Conservation (phyloP, 148 eudicot species). For the Vaccinium darrowii region DNA sequence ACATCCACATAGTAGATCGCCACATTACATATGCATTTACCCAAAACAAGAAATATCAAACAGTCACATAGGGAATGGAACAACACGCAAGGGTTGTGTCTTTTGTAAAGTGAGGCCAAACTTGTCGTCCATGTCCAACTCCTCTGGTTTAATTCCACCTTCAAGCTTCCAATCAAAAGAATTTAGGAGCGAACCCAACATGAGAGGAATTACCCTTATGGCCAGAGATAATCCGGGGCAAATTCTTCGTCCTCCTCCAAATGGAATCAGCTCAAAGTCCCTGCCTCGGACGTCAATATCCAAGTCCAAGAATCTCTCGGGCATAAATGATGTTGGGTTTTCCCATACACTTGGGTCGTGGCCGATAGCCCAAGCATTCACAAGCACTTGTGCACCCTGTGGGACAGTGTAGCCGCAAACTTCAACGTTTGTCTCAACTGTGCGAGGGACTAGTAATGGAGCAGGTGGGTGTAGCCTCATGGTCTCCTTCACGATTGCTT, state of each 20-base stretch:
- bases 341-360: slow-evolving; percentile 12
- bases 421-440: background rate
- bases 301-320: slow-evolving; percentile 18
- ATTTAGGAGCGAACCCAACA: slow-evolving; percentile 18
- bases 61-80: background rate
- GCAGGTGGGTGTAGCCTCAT: background rate
- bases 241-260: slow-evolving; percentile 15
- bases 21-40: background rate
- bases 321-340: slow-evolving; percentile 7
- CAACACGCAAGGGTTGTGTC: background rate
- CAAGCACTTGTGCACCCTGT: slow-evolving; percentile 15
- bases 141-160: background rate
- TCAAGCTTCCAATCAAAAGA: slow-evolving; percentile 10
- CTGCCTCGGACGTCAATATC: slow-evolving; percentile 10
- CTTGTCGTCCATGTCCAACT: slow-evolving; percentile 8
- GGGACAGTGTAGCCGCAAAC: slow-evolving; percentile 2
- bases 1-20: background rate
- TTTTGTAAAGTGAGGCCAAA: background rate
- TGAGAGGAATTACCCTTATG: slow-evolving; percentile 1
- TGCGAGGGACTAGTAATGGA: background rate
- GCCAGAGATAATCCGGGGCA: slow-evolving; percentile 15
- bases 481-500: slow-evolving; percentile 10
- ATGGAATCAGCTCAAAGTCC: slow-evolving; percentile 20
- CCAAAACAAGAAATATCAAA: background rate
- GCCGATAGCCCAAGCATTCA: slow-evolving; percentile 8